phyloP scores from a whole-genome alignment of 1,284 basidiomycete species.

The Ganoderma leucocontextum region DNA sequence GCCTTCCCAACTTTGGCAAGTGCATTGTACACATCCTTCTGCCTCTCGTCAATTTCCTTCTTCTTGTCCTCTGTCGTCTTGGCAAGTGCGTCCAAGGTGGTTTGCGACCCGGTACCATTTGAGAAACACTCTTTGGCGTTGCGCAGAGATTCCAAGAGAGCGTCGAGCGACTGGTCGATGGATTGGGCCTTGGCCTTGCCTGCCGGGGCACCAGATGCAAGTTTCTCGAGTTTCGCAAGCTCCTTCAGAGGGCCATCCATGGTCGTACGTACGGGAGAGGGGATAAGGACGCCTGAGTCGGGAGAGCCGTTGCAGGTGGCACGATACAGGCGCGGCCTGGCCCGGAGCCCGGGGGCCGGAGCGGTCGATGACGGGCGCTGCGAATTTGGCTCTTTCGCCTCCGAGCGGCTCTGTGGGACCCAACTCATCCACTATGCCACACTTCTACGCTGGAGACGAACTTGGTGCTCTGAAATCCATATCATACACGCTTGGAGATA shows the following conservation, averaged over 20 bases:
- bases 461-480: slow-evolving; percentile 75
- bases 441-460: slow-evolving; percentile 77
- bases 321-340: background rate
- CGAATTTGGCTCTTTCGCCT: background rate
- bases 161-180: slow-evolving; percentile 71
- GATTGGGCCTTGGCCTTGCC: slow-evolving; percentile 64
- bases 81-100: slow-evolving; percentile 61
- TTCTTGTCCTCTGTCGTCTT: slow-evolving; percentile 73
- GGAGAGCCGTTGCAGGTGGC: background rate
- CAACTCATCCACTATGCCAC: slow-evolving; percentile 54
- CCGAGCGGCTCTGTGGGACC: background rate
- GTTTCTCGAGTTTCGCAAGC: slow-evolving; percentile 73
- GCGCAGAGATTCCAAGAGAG: slow-evolving; percentile 68
- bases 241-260: slow-evolving; percentile 83
- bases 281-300: background rate
- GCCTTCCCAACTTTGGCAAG: slow-evolving; percentile 83
- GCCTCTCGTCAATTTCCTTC: slow-evolving; percentile 86
- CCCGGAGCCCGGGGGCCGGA: slow-evolving; percentile 4
- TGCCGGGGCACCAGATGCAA: slow-evolving; percentile 52
- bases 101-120: slow-evolving; percentile 60
- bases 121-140: slow-evolving; percentile 64
- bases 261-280: slow-evolving; percentile 15
- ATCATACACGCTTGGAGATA: slow-evolving; percentile 44
- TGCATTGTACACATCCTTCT: slow-evolving; percentile 87
- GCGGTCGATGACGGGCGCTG: slow-evolving; percentile 17